Percentiles rank a stretch among this genome's conserved stretches.
These are phyloP conservation scores for Penicillium thymicola DNA, from an alignment of 2,329 filamentous ascomycete genomes.

Conservation along the genomic window DNA sequence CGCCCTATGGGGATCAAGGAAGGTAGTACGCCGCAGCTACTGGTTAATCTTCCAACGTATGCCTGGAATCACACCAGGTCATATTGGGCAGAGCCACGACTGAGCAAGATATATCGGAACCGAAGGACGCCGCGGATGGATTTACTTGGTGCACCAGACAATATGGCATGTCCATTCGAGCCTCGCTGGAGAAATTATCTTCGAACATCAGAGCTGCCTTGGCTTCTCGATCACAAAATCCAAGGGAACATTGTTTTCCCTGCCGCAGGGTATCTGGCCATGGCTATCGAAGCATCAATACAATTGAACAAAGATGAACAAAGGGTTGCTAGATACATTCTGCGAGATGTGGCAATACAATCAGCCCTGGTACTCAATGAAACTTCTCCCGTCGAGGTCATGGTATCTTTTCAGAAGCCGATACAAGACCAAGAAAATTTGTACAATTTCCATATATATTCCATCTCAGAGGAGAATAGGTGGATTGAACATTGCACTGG, in stretches of 20 bases:
- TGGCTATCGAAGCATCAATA: constrained; percentile 29
- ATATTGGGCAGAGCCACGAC: constrained; percentile 28
- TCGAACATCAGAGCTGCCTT: constrained; percentile 25
- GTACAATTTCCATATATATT: constrained; percentile 23
- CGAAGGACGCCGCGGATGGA: constrained; percentile 20
- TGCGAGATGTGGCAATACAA: constrained; percentile 24
- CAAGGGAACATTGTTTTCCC: constrained; percentile 25
- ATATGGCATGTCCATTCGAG: constrained; percentile 13
- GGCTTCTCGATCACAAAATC: constrained; percentile 31
- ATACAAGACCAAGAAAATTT: neutral
- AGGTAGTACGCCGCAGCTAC: neutral
- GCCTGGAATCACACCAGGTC: constrained; percentile 23
- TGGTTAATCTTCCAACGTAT: constrained; percentile 29
- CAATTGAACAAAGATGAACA: constrained; percentile 3
- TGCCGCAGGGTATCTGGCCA: constrained; percentile 29
- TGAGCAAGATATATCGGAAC: constrained; percentile 23
- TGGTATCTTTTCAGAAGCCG: constrained; percentile 12
- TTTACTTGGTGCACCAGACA: constrained; percentile 24
- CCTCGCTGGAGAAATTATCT: constrained; percentile 32
- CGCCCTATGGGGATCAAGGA: neutral
- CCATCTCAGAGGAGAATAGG: constrained; percentile 16
- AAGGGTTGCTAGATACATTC: constrained; percentile 1
- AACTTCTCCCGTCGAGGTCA: constrained; percentile 13
- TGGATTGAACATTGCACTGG: constrained; percentile 30
- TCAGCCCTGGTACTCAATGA: constrained; percentile 25